Evolutionary conservation across 768 basidiomycete genomes (phyloP).

Genomic region (Termitomyces sp.): DNA sequence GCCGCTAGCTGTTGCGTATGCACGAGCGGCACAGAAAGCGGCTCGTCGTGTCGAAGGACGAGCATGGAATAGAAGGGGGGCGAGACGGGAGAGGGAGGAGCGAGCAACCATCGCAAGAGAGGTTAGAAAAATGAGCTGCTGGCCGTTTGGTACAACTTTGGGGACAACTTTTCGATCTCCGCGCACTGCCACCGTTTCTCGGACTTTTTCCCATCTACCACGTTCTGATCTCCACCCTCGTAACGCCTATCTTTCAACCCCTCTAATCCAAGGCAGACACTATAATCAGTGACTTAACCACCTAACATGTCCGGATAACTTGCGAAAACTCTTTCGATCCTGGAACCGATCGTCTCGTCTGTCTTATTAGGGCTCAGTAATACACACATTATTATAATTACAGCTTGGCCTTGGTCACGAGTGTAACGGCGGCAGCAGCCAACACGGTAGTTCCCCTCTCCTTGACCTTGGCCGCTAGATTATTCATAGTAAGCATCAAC

Average conservation of each 20-base stretch:
- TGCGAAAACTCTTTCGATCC: background rate
- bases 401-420: slow-evolving; percentile 60
- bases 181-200: slow-evolving; percentile 2
- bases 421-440: slow-evolving; percentile 79
- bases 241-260: background rate
- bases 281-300: no score
- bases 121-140: slow-evolving; percentile 23
- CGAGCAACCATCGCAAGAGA: slow-evolving; percentile 56
- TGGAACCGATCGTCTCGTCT: background rate
- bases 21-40: slow-evolving; percentile 41
- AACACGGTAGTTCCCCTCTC: slow-evolving; percentile 74
- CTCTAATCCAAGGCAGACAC: no score
- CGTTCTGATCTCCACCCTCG: background rate
- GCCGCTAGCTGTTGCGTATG: slow-evolving; percentile 59
- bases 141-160: slow-evolving; percentile 15
- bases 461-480: slow-evolving; percentile 80
- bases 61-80: slow-evolving; percentile 52
- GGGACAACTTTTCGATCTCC: slow-evolving; percentile 17
- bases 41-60: slow-evolving; percentile 42
- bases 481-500: background rate
- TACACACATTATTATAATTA: slow-evolving; percentile 29
- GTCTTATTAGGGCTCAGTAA: background rate
- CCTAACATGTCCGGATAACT: no score
- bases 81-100: slow-evolving; percentile 60
- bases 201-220: background rate